These are phyloP conservation scores for carrot (Daucus carota) DNA, from an alignment of 129 eudicot species.

Conservation along the genomic window DH1_v3.0 NC_030385.2:9566501-9567000, in stretches of 20 bases:
- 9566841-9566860: background rate
- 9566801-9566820: background rate
- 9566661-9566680: background rate
- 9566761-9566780: no score
- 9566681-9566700: background rate
- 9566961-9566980: no score
- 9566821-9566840: background rate
- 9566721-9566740: constrained; percentile 2
- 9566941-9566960: background rate
- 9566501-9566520: background rate
- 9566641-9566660: background rate
- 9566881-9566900: background rate
- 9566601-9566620: background rate
- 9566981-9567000: no score
- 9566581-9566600: background rate
- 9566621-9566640: background rate
- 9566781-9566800: no score
- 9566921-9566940: background rate
- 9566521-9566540: background rate
- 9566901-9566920: background rate
- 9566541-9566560: background rate
- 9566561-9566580: background rate
- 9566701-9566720: background rate
- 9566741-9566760: no score
- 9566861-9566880: background rate